A percentile compares a stretch with the other conserved stretches of the same genome.
These are phyloP conservation scores for Talaromyces wortmannii DNA, from an alignment of 495 filamentous ascomycete genomes.

Conservation along the genomic window DNA sequence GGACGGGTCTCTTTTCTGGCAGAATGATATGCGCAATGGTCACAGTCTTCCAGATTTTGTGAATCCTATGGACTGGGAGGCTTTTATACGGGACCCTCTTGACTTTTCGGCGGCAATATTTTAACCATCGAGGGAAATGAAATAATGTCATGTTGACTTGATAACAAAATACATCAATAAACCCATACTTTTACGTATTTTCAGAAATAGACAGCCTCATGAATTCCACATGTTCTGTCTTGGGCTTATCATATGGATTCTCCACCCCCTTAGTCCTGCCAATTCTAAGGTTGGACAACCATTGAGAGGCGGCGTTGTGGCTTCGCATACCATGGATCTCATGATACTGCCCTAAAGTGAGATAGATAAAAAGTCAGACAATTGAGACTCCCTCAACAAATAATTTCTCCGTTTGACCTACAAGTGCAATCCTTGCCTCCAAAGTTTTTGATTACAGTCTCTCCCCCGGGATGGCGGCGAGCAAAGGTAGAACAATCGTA, in stretches of 20 bases:
- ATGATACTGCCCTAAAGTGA: neutral
- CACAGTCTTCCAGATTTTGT: neutral
- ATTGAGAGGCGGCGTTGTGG: neutral
- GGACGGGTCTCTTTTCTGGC: neutral
- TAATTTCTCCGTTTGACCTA: neutral
- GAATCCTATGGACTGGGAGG: neutral
- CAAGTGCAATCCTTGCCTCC: slow-evolving; percentile 9
- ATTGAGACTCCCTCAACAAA: neutral
- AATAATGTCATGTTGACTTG: too few relatives aligned
- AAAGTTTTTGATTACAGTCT: slow-evolving; percentile 7
- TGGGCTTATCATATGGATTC: neutral
- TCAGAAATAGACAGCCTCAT: neutral
- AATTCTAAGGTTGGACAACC: neutral
- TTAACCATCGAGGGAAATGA: neutral
- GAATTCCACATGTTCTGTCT: neutral
- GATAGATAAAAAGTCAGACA: neutral
- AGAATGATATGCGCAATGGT: neutral
- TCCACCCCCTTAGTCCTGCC: neutral
- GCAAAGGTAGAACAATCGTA: slow-evolving; percentile 8
- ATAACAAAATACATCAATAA: too few relatives aligned
- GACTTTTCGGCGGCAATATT: neutral
- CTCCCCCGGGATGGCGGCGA: slow-evolving; percentile 8
- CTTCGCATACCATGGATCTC: neutral
- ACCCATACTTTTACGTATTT: neutral
- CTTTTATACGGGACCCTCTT: neutral